Base-by-base conservation (phyloP, 148 eudicot genomes). In the Bassia scoparia region DNA sequence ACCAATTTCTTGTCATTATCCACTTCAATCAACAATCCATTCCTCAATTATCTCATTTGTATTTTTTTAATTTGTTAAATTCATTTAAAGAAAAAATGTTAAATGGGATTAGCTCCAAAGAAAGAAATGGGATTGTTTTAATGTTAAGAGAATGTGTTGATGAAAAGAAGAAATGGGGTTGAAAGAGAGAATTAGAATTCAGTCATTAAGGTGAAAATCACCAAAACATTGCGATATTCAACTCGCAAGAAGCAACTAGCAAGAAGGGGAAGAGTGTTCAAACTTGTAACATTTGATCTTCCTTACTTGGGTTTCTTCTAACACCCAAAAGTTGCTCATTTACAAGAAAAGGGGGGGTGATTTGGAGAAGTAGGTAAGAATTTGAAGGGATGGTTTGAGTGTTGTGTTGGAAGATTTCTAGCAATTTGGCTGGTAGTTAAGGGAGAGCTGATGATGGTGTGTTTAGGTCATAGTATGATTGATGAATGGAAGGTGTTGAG, bases 291-390 rank as follows among this genome's bases (percentile, higher is more conserved):
- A 56, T 95, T 95, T 78, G 99, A 95, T 79, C 88, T 95, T 8
- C 97, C 99, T 15, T 95, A 95, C 73, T 34, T 95, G 56, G 97
- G 92, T 50, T 95, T 95, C 59, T 95, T 79, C 77, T 95, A n/a
- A 95, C 79, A 95, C 91, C 85, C 99, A 95, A 54, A 95, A 95
- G 78, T 66, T 95, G 64, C 24, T 95, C 20, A 44, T 95, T 60
- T 95, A 91, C 85, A 87, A 88, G 71, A 88, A 82, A 2, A 72
- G 76, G 26, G 82, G 68, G 29, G 27, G 68, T 34, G 80, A 81
- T 8, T 91, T 83, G 60, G 92, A 88, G 63, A 68, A 7, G 71
- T 69, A 0, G 86, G 87, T 70, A 81, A 74, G 70, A 87, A 78
- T 49, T 56, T 95, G 80, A 91, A 86, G 54, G 54, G 93, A 90